These are phyloP conservation scores for Penicillium sp. DNA, from an alignment of 2,329 filamentous ascomycete species.

Conservation along the genomic window DNA sequence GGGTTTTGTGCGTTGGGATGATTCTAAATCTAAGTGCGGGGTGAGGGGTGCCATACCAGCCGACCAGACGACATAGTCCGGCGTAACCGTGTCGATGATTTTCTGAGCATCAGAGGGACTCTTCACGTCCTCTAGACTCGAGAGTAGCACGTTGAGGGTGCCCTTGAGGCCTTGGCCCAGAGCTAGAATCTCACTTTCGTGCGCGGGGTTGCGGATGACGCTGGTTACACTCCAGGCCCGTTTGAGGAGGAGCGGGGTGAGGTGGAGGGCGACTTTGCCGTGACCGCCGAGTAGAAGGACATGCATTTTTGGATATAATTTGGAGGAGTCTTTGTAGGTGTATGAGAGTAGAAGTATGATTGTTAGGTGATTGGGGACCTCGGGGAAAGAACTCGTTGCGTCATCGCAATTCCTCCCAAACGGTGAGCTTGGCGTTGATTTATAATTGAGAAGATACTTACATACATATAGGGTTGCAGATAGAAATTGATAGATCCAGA, in stretches of 20 bases:
- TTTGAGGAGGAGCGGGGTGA: constrained; percentile 73
- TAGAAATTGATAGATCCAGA: background rate
- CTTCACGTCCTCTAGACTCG: constrained; percentile 70
- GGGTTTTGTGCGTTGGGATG: background rate
- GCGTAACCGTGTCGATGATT: constrained; percentile 53
- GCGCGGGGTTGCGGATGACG: constrained; percentile 71
- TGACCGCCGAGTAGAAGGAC: constrained; percentile 78
- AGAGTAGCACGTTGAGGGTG: constrained; percentile 67
- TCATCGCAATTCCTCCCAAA: background rate
- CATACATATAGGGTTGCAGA: background rate
- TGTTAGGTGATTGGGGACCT: background rate
- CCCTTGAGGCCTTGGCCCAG: constrained; percentile 60
- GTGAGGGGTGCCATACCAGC: constrained; percentile 40
- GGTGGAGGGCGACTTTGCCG: constrained; percentile 71
- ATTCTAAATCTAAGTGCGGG: background rate
- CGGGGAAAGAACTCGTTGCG: background rate
- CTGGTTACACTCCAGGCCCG: constrained; percentile 76
- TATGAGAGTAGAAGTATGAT: background rate
- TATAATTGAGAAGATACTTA: background rate
- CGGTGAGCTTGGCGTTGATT: constrained; percentile 2
- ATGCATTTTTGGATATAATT: constrained; percentile 34
- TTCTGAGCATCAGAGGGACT: constrained; percentile 60
- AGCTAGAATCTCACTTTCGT: constrained; percentile 63
- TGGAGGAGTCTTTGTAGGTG: background rate
- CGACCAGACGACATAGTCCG: constrained; percentile 50